Base-by-base conservation (phyloP, 2,329 filamentous ascomycete species). In the Paracorniculantispora psalliotae region DNA sequence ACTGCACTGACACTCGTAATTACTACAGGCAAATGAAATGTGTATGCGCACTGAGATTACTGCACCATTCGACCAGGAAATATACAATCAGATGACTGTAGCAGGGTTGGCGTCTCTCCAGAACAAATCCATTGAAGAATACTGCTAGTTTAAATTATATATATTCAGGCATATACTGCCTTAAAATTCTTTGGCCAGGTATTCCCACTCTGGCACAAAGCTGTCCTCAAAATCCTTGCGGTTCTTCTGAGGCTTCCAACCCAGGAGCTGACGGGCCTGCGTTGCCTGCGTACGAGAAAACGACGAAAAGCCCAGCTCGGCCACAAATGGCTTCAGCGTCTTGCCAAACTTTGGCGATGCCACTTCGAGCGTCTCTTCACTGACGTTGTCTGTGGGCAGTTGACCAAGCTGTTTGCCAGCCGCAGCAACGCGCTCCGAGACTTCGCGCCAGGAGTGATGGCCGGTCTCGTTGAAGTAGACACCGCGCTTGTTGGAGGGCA, bases 401-500 rank as follows among this genome's bases (percentile, higher is more conserved):
- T 61, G 61, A 1, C 72, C 72, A 2, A 70, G 61, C 25, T 65
- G 65, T 12, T 65, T 61, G 2, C 69, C 71, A 2, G 68, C 70
- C 2, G 70, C 66, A 0, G 70, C 75, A 5, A 78, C 67, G 2
- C 64, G 62, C 37, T 73, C 63, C 1, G 73, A 69, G 4, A 79
- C 60, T 6, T 74, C 70, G 12, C 61, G 64, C 77, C 77, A 81
- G 1, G 67, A 68, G 61, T 76, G 70, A 3, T 65, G 66, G 0
- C 75, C 76, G 1, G 71, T 75, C 9, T 70, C 72, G 15, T 68
- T 69, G 63, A 81, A 81, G 59, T 75, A 74, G 50, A 76, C 75
- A 0, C 72, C 77, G 54, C 68, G 65, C 60, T 72, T 72, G 0
- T 73, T 75, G 2, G 50, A 65, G 1, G 72, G 75, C 12, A 76